These are phyloP conservation scores for Sordariomycetes sp. DNA, from an alignment of 2,329 filamentous ascomycete genomes.

Conservation along the genomic window DNA sequence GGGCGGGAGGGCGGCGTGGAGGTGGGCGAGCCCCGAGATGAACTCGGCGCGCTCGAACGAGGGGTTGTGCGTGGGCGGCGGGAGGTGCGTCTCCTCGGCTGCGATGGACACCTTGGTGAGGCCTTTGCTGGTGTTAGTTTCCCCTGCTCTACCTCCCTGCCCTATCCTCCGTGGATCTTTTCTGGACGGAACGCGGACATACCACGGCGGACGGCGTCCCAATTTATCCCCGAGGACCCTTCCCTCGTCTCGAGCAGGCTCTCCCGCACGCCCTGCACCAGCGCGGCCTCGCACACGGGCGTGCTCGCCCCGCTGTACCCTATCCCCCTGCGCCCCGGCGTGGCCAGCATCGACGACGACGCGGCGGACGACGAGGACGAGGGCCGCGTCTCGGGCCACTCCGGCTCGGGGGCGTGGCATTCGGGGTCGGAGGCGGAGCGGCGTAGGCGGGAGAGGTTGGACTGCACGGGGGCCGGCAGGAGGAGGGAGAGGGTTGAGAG, in stretches of 20 bases:
- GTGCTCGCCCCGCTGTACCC: background rate
- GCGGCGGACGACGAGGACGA: background rate
- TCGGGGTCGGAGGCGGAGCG: background rate
- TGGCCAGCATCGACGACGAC: background rate
- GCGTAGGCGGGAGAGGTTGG: background rate
- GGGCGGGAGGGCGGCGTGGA: slow-evolving; percentile 2
- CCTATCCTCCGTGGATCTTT: background rate
- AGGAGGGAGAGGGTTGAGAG: background rate
- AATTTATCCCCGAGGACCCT: background rate
- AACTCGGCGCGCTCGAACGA: slow-evolving; percentile 4
- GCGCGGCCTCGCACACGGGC: background rate
- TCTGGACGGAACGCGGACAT: background rate
- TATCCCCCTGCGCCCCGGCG: background rate
- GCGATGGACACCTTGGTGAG: slow-evolving; percentile 5
- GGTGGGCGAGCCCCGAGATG: slow-evolving; percentile 4
- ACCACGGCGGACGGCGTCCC: slow-evolving; percentile 5
- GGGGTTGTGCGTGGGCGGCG: background rate
- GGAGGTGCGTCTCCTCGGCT: background rate
- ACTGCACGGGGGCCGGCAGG: background rate
- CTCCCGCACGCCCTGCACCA: slow-evolving; percentile 1
- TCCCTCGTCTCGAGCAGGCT: background rate
- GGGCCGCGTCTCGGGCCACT: background rate
- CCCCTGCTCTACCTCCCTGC: background rate
- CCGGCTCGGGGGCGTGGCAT: background rate
- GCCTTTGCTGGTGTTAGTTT: background rate